Base-by-base conservation (phyloP, 2,329 filamentous ascomycete genomes). In the Emmonsiellopsis sp. region DNA sequence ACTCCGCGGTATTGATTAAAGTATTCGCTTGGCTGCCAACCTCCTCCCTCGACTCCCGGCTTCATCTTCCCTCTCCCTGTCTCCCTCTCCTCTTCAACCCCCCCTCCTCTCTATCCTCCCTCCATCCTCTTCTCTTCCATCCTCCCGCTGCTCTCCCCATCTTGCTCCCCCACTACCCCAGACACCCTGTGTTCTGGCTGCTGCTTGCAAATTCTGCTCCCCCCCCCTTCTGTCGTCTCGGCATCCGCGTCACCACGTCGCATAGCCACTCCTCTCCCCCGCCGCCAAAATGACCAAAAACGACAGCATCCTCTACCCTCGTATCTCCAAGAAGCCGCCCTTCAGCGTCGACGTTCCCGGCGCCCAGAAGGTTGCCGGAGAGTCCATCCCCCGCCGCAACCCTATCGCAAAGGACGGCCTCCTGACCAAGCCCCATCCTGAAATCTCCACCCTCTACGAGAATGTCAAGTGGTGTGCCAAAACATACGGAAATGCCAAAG, bases 321-420 rank as follows among this genome's bases (percentile, higher is more conserved):
- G 76, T 63, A 80, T 80, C 71, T 75, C 80, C 63, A 84, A 86
- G 71, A 82, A 83, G 69, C 80, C 83, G 35, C 88, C 89, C 11
- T 92, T 85, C 75, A 85, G 85, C 54, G 75, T 90, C 64, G 87
- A 93, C 63, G 82, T 79, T 9, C 75, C 86, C 13, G 86, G 84
- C 63, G 81, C 76, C 59, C 72, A 83, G 65, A 83, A 84, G 61
- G 79, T 86, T 57, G 77, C 85, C 5, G 89, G 89, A 74, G 89
- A 95, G 76, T 92, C 90, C 49, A 84, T 89, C 59, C 89, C 90
- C 40, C 85, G 88, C 62, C 82, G 89, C 55, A 84, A 94, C 68
- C 77, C 81, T 53, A 76, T 77, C 55, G 82, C 85, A 58, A 87
- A 86, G 68, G 79, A 94, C 62, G 82, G 79, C 50, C 82, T 95